Evolutionary conservation across 805 yeast genomes (phyloP).

Genomic region (Cyberlindnera xishuangbannaensis): DNA sequence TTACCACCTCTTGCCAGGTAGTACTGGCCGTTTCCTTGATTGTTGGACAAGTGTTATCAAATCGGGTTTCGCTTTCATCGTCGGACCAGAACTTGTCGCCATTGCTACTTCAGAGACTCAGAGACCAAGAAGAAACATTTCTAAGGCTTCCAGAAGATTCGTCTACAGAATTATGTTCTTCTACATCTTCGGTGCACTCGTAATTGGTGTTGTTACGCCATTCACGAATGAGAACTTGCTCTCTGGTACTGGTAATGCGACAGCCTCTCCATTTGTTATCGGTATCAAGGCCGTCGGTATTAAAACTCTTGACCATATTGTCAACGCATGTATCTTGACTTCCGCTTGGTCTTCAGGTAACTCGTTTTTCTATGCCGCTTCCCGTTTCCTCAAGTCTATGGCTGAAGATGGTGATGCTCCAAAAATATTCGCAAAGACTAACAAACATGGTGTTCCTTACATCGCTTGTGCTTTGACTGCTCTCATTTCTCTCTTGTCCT

Average conservation of each 20-base stretch:
- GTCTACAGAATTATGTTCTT: slow-evolving; percentile 52
- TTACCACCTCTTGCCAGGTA: slow-evolving; percentile 40
- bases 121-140: slow-evolving; percentile 53
- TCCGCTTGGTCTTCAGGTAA: slow-evolving; percentile 81
- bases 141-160: slow-evolving; percentile 54
- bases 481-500: slow-evolving; percentile 54
- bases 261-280: slow-evolving; percentile 74
- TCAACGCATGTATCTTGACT: slow-evolving; percentile 72
- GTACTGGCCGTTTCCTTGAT: slow-evolving; percentile 58
- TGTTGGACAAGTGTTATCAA: slow-evolving; percentile 58
- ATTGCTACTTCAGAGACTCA: slow-evolving; percentile 53
- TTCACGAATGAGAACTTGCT: slow-evolving; percentile 50
- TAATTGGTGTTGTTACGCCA: slow-evolving; percentile 63
- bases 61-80: slow-evolving; percentile 60
- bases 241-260: slow-evolving; percentile 52
- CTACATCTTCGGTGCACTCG: slow-evolving; percentile 58
- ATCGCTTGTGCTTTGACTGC: slow-evolving; percentile 37
- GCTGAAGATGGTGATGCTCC: slow-evolving; percentile 79
- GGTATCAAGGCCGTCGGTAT: slow-evolving; percentile 69
- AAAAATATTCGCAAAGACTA: slow-evolving; percentile 51
- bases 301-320: slow-evolving; percentile 61
- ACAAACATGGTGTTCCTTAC: slow-evolving; percentile 58
- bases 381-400: slow-evolving; percentile 68
- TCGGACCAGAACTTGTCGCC: slow-evolving; percentile 58
- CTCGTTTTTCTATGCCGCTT: slow-evolving; percentile 71